A percentile compares a stretch with the other conserved stretches of the same genome.
Evolutionary conservation across 306 rosid species (phyloP).

Genomic region (Arachis stenosperma): DNA sequence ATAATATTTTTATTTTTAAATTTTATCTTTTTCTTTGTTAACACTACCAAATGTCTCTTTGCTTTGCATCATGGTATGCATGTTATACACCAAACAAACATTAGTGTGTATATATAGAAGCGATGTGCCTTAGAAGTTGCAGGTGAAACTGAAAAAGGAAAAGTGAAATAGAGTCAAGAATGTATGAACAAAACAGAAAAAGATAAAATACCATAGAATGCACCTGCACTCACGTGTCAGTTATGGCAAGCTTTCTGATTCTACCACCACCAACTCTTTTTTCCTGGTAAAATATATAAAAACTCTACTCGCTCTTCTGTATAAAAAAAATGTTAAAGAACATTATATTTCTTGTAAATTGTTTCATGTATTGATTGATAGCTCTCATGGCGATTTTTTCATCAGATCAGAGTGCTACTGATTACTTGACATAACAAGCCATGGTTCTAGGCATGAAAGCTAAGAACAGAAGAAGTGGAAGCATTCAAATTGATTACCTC

Average conservation of each 20-base stretch:
- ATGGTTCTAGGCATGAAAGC: slow-evolving; percentile 73
- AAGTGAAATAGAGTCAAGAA: slow-evolving; percentile 32
- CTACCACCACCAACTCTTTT: slow-evolving; percentile 18
- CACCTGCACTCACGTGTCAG: neutral
- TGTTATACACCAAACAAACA: no score
- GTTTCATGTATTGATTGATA: no score
- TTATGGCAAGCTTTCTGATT: slow-evolving; percentile 37
- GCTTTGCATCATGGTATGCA: no score
- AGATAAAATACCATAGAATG: neutral
- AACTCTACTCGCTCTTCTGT: slow-evolving; percentile 2
- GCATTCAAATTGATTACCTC: slow-evolving; percentile 58
- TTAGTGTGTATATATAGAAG: neutral
- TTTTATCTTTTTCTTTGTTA: no score
- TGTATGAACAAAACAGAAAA: slow-evolving; percentile 29
- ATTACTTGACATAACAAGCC: slow-evolving; percentile 25
- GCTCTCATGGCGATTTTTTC: no score
- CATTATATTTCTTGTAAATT: no score
- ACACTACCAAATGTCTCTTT: no score
- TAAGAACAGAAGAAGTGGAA: slow-evolving; percentile 56
- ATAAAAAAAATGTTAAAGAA: no score
- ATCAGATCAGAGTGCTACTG: slow-evolving; percentile 39
- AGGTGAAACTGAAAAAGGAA: slow-evolving; percentile 22
- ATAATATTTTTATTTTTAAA: no score
- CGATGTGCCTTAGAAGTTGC: slow-evolving; percentile 28
- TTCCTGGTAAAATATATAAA: slow-evolving; percentile 31